Percentiles rank a stretch among this genome's conserved stretches.
Evolutionary conservation across 73 alveolate species (phyloP).

Genomic region (Effrenium voratum): DNA sequence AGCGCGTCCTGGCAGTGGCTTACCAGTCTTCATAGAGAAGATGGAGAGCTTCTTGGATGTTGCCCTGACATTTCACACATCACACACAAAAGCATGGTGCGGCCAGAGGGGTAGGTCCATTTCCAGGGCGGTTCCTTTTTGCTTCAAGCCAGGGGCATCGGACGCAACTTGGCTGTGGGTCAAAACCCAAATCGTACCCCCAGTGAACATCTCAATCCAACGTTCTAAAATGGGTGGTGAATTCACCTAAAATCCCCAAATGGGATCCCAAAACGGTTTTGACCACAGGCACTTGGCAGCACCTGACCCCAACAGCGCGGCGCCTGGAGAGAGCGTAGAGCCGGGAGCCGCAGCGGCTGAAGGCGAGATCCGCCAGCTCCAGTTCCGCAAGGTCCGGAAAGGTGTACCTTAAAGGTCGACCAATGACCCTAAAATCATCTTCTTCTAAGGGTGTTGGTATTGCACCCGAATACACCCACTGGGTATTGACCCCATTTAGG

Average conservation of each 20-base stretch:
- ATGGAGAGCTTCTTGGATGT: slow-evolving; percentile 41
- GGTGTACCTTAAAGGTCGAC: slow-evolving; percentile 22
- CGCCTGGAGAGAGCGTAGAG: slow-evolving; percentile 67
- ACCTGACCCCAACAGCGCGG: background rate
- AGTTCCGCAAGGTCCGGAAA: slow-evolving; percentile 42
- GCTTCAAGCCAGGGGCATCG: too few species aligned
- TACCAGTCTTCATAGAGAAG: slow-evolving; percentile 80
- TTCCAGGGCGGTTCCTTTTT: too few species aligned
- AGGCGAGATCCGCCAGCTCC: slow-evolving; percentile 91
- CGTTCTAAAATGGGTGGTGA: background rate
- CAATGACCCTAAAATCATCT: background rate
- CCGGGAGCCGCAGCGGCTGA: slow-evolving; percentile 80
- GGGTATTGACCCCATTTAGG: background rate
- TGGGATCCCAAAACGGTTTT: background rate
- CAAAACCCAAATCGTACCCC: background rate
- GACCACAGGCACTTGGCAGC: background rate
- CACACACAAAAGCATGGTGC: background rate
- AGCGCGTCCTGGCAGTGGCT: slow-evolving; percentile 22
- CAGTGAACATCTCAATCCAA: background rate
- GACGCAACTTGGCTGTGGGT: background rate
- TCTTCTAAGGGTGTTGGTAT: background rate
- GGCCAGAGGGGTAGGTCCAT: too few species aligned
- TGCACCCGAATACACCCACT: background rate
- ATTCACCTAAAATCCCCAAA: background rate
- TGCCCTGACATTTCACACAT: slow-evolving; percentile 5